Base-by-base conservation (phyloP, 805 yeast species). In the Nakazawaea wickerhamii region DNA sequence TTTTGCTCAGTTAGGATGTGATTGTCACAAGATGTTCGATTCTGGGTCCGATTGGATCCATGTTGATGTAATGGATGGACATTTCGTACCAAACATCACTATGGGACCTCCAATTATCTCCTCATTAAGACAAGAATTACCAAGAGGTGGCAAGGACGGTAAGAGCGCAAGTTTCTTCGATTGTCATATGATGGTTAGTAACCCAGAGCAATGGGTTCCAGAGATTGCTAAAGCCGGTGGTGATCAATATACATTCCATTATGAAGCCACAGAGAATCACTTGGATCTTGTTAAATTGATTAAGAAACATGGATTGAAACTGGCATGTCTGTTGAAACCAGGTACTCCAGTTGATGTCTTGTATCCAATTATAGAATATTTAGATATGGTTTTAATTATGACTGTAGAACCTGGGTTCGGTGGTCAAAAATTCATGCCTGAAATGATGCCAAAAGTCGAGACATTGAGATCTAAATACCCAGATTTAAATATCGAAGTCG, bases 321-420 rank as follows among this genome's bases (percentile, higher is more conserved):
- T 90, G 15, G 96, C 95, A 0, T 82, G 95, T 65, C 96, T 98
- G 6, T 72, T 93, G 53, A 91, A 91, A 64, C 99, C 99, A 44
- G 85, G 83, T 32, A 93, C 99, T 1, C 78, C 90, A 0, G 93
- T 86, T 18, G 93, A 84, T 45, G 95, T 77, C 3, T 72, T 90
- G 33, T 80, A 70, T 54, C 90, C 86, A 22, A 65, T 86, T 47
- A 91, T 82, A 20, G 82, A 81, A 37, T 68, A 76, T 44, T 70
- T 91, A 52, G 98, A 93, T 61, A 87, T 91, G 96, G 90, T 87
- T n/a, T 71, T 93, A 45, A 83, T 93, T 33, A 93, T 91, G 98
- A 93, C 99, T 2, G 98, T 93, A 27, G 99, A 93, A 67, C 99
- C 99, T 11, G 99, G 99, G 0, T 91, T 93, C 60, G 99, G 99